Percentiles rank a stretch among this genome's conserved stretches.
Evolutionary conservation across 2,329 filamentous ascomycete species (phyloP).

Genomic region (Aspergillus calidoustus): DNA sequence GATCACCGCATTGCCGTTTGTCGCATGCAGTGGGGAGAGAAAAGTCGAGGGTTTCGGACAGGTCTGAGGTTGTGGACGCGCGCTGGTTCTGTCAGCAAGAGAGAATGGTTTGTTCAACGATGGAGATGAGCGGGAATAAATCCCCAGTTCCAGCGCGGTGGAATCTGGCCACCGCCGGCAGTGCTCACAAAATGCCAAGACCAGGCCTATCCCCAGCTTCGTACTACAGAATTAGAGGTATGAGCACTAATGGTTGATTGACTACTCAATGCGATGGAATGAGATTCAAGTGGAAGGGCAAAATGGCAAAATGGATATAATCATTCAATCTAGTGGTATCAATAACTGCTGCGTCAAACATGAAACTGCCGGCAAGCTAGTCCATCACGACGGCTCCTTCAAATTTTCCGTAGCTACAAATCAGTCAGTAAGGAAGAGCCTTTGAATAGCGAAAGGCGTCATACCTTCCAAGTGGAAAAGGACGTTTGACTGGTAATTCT

Average conservation of each 20-base stretch:
- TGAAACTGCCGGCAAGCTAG: not conserved
- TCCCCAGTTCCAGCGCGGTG: conserved; percentile 23
- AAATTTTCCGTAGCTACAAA: conserved; percentile 76
- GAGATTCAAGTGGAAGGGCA: no score
- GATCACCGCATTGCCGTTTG: conserved; percentile 28
- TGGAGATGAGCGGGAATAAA: conserved; percentile 13
- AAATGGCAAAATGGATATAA: not conserved
- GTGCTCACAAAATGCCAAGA: conserved; percentile 27
- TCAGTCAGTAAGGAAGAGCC: not conserved
- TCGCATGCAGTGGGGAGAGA: conserved; percentile 9
- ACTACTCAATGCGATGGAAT: no score
- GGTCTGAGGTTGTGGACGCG: not conserved
- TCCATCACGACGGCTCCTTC: conserved; percentile 71
- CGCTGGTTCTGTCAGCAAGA: not conserved
- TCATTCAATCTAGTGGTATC: conserved; percentile 4
- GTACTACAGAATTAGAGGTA: not conserved
- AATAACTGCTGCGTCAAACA: conserved; percentile 7
- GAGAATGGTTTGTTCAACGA: conserved; percentile 5
- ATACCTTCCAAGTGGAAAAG: conserved; percentile 95
- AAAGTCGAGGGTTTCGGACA: not conserved
- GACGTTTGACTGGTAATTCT: conserved; percentile 98
- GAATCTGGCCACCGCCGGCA: conserved; percentile 22
- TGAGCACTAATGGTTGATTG: not conserved
- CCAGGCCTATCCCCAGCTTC: not conserved
- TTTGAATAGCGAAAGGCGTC: conserved; percentile 9